Evolutionary conservation across 306 rosid genomes (phyloP).

Genomic region (Cicer chorassanicum): DNA sequence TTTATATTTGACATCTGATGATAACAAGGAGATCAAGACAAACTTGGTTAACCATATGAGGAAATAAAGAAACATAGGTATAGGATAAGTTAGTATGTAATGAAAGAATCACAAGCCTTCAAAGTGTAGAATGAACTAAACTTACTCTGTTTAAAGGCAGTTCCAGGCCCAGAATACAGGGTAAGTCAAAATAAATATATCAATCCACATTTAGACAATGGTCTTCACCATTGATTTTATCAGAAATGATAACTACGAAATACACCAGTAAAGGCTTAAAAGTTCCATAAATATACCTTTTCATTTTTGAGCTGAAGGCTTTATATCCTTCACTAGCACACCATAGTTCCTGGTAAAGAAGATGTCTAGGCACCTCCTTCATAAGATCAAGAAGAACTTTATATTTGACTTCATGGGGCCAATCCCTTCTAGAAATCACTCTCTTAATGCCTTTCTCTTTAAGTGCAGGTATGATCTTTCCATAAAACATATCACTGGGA

Average conservation of each 20-base stretch:
- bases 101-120: constrained; percentile 30
- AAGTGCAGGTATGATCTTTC: constrained; percentile 97
- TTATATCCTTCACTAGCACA: constrained; percentile 98
- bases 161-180: constrained; percentile 24
- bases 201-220: constrained; percentile 20
- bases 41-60: constrained; percentile 29
- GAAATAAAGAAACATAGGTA: constrained; percentile 23
- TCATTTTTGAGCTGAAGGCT: constrained; percentile 85
- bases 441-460: constrained; percentile 98
- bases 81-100: constrained; percentile 18
- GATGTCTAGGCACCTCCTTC: constrained; percentile 89
- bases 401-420: constrained; percentile 97
- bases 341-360: constrained; percentile 94
- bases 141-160: constrained; percentile 12
- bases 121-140: constrained; percentile 30
- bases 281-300: constrained; percentile 61
- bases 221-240: constrained; percentile 13
- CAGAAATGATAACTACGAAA: constrained; percentile 39
- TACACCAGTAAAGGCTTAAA: constrained; percentile 33
- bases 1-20: constrained; percentile 31
- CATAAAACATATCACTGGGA: constrained; percentile 98
- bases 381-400: constrained; percentile 94
- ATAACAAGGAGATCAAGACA: constrained; percentile 38
- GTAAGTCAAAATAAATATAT: constrained; percentile 19
- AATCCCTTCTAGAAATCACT: constrained; percentile 97